Evolutionary conservation across 2,329 filamentous ascomycete genomes (phyloP).

Genomic region (Microsporum canis): DNA sequence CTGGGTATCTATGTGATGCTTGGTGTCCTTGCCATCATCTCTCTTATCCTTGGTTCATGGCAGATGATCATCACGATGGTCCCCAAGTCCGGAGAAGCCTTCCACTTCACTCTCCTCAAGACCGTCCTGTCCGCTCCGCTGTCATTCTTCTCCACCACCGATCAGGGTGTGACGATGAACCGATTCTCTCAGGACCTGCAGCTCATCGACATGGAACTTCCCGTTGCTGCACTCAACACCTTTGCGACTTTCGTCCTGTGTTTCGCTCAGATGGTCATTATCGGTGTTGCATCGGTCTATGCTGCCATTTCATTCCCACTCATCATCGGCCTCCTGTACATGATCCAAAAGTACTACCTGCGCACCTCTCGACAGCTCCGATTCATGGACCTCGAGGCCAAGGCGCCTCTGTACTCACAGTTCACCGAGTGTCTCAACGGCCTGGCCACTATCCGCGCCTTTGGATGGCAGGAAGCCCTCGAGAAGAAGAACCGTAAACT

Average conservation of each 20-base stretch:
- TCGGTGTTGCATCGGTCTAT: conserved; percentile 31
- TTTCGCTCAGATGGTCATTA: conserved; percentile 28
- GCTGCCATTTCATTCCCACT: conserved; percentile 32
- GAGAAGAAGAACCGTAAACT: conserved; percentile 37
- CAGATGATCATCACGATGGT: conserved; percentile 45
- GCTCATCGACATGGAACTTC: conserved; percentile 36
- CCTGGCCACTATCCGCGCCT: conserved; percentile 45
- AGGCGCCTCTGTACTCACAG: conserved; percentile 47
- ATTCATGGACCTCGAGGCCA: conserved; percentile 51
- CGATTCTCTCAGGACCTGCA: conserved; percentile 37
- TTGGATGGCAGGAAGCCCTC: conserved; percentile 41
- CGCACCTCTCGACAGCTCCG: conserved; percentile 50
- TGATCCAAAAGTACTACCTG: conserved; percentile 45
- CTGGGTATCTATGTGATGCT: conserved; percentile 33
- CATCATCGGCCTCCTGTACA: conserved; percentile 27
- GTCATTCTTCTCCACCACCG: conserved; percentile 33
- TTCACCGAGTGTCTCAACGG: conserved; percentile 49
- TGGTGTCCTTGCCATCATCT: conserved; percentile 27
- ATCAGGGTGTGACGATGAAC: conserved; percentile 33
- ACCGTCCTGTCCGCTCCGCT: conserved; percentile 40
- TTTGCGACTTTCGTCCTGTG: conserved; percentile 26
- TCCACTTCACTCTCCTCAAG: conserved; percentile 39
- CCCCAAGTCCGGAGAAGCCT: conserved; percentile 40
- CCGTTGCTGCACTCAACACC: conserved; percentile 32
- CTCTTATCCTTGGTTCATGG: conserved; percentile 30